Evolutionary conservation across 2,329 filamentous ascomycete species (phyloP), one percentile per base, ranked within the genome.

Genomic region (Westerdykella aurantiaca): DNA sequence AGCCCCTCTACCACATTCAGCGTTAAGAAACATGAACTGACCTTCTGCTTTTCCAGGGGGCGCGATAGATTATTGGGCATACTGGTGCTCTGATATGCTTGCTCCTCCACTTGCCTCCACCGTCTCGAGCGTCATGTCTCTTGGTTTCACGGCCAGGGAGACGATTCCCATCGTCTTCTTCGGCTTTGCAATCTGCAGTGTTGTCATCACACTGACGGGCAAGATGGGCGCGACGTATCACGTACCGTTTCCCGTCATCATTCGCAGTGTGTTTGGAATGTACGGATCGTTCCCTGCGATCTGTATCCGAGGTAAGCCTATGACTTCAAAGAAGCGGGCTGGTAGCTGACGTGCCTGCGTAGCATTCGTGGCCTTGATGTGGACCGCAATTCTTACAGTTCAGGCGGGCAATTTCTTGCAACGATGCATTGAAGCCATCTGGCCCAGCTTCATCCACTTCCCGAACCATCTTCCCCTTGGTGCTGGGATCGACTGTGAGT

Each of bases 1-100:
- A 21, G 18, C 18, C 18, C 18, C 18, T 21, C 18, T 21, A 21
- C 18, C 18, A 4, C 6, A 6, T 21, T 21, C 18, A 21, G 18
- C 18, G 6, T 21, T 21, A 21, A 21, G 18, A 6, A 21, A 21
- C 18, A 21, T 6, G 18, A 21, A 21, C 18, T 21, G 18, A 21
- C 18, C 6, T 21, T 74, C 18, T 21, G 18, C 6, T 21, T 21
- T 6, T 21, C 18, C 18, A 21, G 18, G 72, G 73, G 68, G 69
- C 4, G 63, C 60, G 11, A 55, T 69, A 39, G 68, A 72, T 23
- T 74, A 72, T 50, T 69, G 72, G 62, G 67, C 69, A 12, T 74
- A 76, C 52, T 76, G 73, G 73, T 70, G 67, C 46, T 70, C 67
- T 6, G 73, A 76, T 47, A 68, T 74, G 59, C 57, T 71, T 31